Evolutionary conservation across 176 grass and related monocot genomes (phyloP).

Genomic region (Oryza rufipogon): DNA sequence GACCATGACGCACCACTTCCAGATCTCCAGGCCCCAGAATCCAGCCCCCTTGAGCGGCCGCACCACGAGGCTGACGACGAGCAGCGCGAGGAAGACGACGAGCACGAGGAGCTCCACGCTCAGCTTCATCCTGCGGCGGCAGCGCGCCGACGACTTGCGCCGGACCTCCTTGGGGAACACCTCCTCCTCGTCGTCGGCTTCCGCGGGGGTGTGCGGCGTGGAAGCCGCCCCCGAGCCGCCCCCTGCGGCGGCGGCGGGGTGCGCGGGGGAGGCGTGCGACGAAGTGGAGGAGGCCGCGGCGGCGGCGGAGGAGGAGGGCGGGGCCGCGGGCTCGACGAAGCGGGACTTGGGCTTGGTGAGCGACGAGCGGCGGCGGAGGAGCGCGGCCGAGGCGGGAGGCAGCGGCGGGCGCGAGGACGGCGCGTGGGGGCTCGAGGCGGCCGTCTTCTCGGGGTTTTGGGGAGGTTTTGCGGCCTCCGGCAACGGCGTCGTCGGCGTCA

Average conservation of each 20-base stretch:
- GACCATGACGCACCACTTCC: constrained; percentile 96
- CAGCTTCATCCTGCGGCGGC: constrained; percentile 51
- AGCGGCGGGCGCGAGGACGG: constrained; percentile 25
- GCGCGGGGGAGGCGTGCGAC: background rate
- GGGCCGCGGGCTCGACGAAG: constrained; percentile 54
- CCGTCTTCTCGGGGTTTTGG: constrained; percentile 32
- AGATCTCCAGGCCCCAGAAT: constrained; percentile 79
- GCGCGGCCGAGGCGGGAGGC: constrained; percentile 6
- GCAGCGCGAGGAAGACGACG: constrained; percentile 65
- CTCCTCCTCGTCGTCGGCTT: constrained; percentile 75
- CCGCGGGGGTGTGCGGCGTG: constrained; percentile 59
- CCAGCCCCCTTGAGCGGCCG: constrained; percentile 38
- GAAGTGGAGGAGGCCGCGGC: background rate
- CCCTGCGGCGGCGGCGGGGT: background rate
- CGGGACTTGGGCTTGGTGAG: constrained; percentile 74
- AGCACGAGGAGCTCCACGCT: constrained; percentile 58
- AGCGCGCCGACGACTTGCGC: background rate
- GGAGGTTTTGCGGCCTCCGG: background rate
- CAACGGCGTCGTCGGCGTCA: background rate
- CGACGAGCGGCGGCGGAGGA: constrained; percentile 67
- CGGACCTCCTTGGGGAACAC: constrained; percentile 56
- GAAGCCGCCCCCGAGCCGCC: constrained; percentile 20
- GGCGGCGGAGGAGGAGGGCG: background rate
- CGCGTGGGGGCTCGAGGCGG: constrained; percentile 18
- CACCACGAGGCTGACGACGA: constrained; percentile 67